phyloP scores from a whole-genome alignment of 2,329 filamentous ascomycete genomes.

The Fusarium sarcochroum region DNA sequence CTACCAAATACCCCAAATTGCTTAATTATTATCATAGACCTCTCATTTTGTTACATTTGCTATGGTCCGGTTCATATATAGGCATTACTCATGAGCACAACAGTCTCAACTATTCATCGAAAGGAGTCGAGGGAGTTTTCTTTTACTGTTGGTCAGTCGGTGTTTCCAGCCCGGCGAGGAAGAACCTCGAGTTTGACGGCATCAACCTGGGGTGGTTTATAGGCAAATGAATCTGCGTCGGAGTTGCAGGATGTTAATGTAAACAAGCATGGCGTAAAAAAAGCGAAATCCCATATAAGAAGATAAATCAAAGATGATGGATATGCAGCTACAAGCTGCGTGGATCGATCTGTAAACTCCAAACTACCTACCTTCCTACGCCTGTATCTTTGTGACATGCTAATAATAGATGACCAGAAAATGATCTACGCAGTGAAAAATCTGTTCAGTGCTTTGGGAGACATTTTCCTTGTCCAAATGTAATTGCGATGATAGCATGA shows the following conservation, averaged over 20 bases:
- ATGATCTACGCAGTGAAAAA: not conserved
- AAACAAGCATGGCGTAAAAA: constrained; percentile 24
- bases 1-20: constrained; percentile 44
- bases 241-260: constrained; percentile 25
- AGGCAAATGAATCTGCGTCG: constrained; percentile 5
- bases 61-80: constrained; percentile 12
- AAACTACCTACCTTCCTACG: not conserved
- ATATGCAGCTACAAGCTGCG: constrained; percentile 2
- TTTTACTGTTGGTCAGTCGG: constrained; percentile 10
- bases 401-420: constrained; percentile 2
- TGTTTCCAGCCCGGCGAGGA: constrained; percentile 3
- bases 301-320: constrained; percentile 13
- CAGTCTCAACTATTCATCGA: constrained; percentile 29
- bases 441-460: constrained; percentile 1
- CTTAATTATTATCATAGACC: constrained; percentile 38
- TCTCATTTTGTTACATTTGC: constrained; percentile 14
- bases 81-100: constrained; percentile 26
- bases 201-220: constrained; percentile 2
- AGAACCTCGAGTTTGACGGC: constrained; percentile 8
- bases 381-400: constrained; percentile 9
- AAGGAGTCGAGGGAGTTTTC: constrained; percentile 44
- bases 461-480: not conserved
- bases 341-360: not conserved
- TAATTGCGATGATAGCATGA: not conserved
- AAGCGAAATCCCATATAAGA: constrained; percentile 13